Percentiles rank a stretch among this genome's conserved stretches.
These are phyloP conservation scores for Phytophthora citricola DNA, from an alignment of 352 stramenopile genomes.

Conservation along the genomic window DNA sequence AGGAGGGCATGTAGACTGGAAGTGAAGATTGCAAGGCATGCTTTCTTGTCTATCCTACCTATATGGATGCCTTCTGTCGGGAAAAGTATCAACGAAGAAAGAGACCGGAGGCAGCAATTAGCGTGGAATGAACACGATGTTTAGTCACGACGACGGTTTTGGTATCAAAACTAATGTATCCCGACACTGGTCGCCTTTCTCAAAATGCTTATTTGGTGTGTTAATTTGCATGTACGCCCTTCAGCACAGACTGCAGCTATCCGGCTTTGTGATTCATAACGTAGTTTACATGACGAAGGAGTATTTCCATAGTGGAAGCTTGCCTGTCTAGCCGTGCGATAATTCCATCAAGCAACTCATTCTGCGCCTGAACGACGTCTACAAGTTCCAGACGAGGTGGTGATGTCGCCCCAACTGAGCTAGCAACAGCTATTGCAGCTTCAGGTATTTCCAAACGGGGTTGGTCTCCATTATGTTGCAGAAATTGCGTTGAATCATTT, in stretches of 20 bases:
- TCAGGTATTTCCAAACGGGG: neutral
- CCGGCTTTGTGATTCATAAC: no score
- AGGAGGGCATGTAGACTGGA: slow-evolving; percentile 68
- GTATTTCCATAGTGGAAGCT: slow-evolving; percentile 10
- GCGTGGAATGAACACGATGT: slow-evolving; percentile 41
- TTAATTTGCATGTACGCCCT: no score
- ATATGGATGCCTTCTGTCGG: slow-evolving; percentile 6
- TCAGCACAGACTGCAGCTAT: no score
- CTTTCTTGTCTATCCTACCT: slow-evolving; percentile 14
- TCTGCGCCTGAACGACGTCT: slow-evolving; percentile 5
- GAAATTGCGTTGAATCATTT: slow-evolving; percentile 1
- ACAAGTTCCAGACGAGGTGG: neutral
- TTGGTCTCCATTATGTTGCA: neutral
- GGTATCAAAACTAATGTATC: neutral
- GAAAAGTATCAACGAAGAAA: slow-evolving; percentile 21
- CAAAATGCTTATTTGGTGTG: no score
- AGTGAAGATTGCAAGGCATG: slow-evolving; percentile 4
- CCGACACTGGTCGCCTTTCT: no score
- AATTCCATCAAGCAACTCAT: slow-evolving; percentile 2
- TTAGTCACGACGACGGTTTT: slow-evolving; percentile 16
- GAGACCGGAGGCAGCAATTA: slow-evolving; percentile 13
- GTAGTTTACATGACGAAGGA: slow-evolving; percentile 1
- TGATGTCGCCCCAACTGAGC: neutral
- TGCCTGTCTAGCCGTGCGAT: slow-evolving; percentile 8
- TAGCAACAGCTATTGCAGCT: neutral